phyloP scores from a whole-genome alignment of 192 early-diverging fungal genomes.

The Spinellus fusiger region DNA sequence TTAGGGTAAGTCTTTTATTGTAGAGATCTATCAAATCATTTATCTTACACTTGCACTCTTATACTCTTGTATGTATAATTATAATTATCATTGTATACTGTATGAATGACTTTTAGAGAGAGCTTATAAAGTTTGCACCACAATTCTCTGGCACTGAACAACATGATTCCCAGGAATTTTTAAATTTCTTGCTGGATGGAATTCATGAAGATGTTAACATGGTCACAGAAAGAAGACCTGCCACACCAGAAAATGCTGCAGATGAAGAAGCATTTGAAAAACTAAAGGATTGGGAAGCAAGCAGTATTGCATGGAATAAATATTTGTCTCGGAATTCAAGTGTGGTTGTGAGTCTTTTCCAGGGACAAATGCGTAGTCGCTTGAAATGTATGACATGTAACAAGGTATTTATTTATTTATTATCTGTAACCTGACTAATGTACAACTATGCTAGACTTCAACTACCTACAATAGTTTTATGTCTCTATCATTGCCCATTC shows the following conservation, averaged over 20 bases:
- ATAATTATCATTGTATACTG: background rate
- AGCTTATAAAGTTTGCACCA: constrained; percentile 66
- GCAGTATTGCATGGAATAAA: constrained; percentile 63
- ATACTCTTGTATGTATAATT: background rate
- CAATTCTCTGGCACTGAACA: constrained; percentile 89
- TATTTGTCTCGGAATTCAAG: constrained; percentile 74
- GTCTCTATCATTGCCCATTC: constrained; percentile 88
- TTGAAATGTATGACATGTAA: constrained; percentile 68
- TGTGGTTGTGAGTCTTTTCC: constrained; percentile 86
- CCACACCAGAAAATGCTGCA: constrained; percentile 29
- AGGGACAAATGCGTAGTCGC: constrained; percentile 70
- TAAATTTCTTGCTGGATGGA: constrained; percentile 81
- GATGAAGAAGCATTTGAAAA: constrained; percentile 59
- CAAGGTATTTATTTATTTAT: background rate
- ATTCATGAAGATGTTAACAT: constrained; percentile 91
- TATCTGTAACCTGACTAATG: background rate
- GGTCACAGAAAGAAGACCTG: constrained; percentile 36
- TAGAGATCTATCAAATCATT: background rate
- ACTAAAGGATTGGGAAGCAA: constrained; percentile 55
- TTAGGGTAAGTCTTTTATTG: constrained; percentile 42
- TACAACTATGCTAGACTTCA: constrained; percentile 34
- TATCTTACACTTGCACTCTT: background rate
- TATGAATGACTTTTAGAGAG: constrained; percentile 24
- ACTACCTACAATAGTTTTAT: constrained; percentile 90
- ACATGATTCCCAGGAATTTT: constrained; percentile 96